Percentiles rank a stretch among this genome's conserved stretches.
These are phyloP conservation scores for Pholiota microspora DNA, from an alignment of 768 basidiomycete genomes.

Conservation along the genomic window DNA sequence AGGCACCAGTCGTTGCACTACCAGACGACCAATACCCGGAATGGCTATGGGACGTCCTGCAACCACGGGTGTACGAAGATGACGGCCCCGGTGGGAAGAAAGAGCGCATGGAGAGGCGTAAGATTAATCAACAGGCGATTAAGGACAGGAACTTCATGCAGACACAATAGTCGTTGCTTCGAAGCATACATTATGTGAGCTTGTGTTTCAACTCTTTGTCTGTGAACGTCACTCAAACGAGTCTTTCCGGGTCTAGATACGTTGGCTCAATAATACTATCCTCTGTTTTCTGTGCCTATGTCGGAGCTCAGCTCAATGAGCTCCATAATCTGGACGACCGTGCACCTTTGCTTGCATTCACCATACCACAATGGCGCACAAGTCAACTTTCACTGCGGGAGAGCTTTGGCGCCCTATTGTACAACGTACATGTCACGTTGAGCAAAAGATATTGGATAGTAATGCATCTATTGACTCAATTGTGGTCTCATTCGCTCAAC, in stretches of 20 bases:
- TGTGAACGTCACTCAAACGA: background rate
- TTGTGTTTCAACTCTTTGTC: background rate
- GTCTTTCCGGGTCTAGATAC: too few relatives aligned
- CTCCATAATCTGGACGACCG: too few relatives aligned
- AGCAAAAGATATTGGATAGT: too few relatives aligned
- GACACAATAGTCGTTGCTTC: conserved; percentile 49
- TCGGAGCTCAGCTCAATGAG: too few relatives aligned
- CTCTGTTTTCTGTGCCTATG: too few relatives aligned
- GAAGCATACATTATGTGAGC: conserved; percentile 1
- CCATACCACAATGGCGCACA: background rate
- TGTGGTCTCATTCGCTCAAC: background rate
- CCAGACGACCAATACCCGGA: conserved; percentile 84
- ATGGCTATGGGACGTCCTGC: conserved; percentile 84
- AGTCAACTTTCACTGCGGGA: background rate
- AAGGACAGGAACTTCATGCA: conserved; percentile 87
- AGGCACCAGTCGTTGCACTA: conserved; percentile 70
- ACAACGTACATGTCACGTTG: too few relatives aligned
- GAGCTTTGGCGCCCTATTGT: too few relatives aligned
- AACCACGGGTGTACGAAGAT: conserved; percentile 58
- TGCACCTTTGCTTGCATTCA: too few relatives aligned
- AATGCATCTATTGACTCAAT: too few relatives aligned
- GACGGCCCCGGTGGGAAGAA: conserved; percentile 75
- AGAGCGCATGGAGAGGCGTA: conserved; percentile 54
- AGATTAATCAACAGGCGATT: conserved; percentile 64
- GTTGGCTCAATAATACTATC: too few relatives aligned